Conservation (phyloP, 352 stramenopile genomes). For the Blastocystis sp. region DNA sequence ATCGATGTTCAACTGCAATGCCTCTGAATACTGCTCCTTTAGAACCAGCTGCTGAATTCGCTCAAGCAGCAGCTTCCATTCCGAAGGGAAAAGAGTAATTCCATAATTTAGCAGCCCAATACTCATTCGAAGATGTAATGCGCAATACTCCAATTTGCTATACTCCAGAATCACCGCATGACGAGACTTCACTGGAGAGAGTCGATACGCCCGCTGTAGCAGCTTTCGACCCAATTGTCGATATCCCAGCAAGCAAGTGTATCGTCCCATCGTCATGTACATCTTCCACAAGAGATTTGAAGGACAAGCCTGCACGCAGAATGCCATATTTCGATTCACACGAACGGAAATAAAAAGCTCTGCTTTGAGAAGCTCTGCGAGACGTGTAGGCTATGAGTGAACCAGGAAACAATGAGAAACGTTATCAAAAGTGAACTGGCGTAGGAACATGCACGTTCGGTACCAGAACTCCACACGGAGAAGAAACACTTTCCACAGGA, state of each 20-base stretch:
- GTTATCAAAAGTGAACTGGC: slow-evolving; percentile 10
- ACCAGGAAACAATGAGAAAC: not conserved
- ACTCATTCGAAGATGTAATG: slow-evolving; percentile 69
- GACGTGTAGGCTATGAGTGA: slow-evolving; percentile 2
- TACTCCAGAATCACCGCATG: slow-evolving; percentile 75
- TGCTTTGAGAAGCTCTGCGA: not conserved
- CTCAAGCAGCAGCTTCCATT: slow-evolving; percentile 79
- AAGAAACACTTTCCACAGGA: slow-evolving; percentile 37
- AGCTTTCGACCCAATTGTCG: slow-evolving; percentile 73
- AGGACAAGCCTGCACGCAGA: slow-evolving; percentile 72
- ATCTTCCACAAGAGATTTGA: slow-evolving; percentile 76
- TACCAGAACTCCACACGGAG: slow-evolving; percentile 19
- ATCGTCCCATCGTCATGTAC: slow-evolving; percentile 67
- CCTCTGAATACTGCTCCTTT: slow-evolving; percentile 66
- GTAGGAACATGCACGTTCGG: slow-evolving; percentile 22
- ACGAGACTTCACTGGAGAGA: slow-evolving; percentile 74
- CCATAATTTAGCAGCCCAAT: slow-evolving; percentile 71
- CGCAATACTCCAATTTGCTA: slow-evolving; percentile 74
- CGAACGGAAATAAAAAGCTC: not conserved
- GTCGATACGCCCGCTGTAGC: slow-evolving; percentile 70
- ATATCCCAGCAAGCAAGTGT: slow-evolving; percentile 64
- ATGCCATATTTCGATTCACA: slow-evolving; percentile 38
- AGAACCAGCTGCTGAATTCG: slow-evolving; percentile 74
- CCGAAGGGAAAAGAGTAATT: slow-evolving; percentile 66
- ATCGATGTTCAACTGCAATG: slow-evolving; percentile 68